Conservation (phyloP, 805 yeast genomes). For the Kuraishia ogatae region DNA sequence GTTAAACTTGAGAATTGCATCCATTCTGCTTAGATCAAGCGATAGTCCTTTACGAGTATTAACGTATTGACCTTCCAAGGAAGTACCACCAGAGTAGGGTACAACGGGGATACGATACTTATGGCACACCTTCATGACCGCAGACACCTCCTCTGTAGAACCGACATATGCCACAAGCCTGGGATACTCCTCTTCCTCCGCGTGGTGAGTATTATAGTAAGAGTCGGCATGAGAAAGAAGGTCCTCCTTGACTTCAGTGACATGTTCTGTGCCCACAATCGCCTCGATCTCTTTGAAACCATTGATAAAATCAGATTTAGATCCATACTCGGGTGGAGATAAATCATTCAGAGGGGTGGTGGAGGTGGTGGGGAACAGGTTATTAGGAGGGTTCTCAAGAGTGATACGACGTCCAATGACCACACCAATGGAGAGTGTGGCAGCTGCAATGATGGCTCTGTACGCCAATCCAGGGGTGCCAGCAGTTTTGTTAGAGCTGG, state of each 20-base stretch:
- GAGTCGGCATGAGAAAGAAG: slow-evolving; percentile 20
- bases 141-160: slow-evolving; percentile 58
- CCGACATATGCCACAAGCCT: slow-evolving; percentile 51
- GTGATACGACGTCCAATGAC: background rate
- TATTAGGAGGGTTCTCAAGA: background rate
- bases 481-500: too few species aligned
- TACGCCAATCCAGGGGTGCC: background rate
- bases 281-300: slow-evolving; percentile 1
- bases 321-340: slow-evolving; percentile 1
- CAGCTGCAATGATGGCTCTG: background rate
- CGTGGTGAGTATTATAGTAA: slow-evolving; percentile 25
- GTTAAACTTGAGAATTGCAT: slow-evolving; percentile 45
- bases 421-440: slow-evolving; percentile 1
- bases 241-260: slow-evolving; percentile 1
- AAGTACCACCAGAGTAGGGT: slow-evolving; percentile 75
- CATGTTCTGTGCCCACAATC: slow-evolving; percentile 1
- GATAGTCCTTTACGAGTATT: slow-evolving; percentile 59
- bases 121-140: slow-evolving; percentile 53
- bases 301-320: background rate
- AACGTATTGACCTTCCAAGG: slow-evolving; percentile 74
- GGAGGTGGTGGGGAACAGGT: slow-evolving; percentile 1
- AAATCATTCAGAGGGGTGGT: slow-evolving; percentile 1
- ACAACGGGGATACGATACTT: slow-evolving; percentile 57
- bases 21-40: slow-evolving; percentile 54
- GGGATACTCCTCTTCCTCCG: slow-evolving; percentile 21